A percentile compares a stretch with the other conserved stretches of the same genome.
Evolutionary conservation across 495 filamentous ascomycete species (phyloP).

Genomic region (Astrothelium macrocarpum): DNA sequence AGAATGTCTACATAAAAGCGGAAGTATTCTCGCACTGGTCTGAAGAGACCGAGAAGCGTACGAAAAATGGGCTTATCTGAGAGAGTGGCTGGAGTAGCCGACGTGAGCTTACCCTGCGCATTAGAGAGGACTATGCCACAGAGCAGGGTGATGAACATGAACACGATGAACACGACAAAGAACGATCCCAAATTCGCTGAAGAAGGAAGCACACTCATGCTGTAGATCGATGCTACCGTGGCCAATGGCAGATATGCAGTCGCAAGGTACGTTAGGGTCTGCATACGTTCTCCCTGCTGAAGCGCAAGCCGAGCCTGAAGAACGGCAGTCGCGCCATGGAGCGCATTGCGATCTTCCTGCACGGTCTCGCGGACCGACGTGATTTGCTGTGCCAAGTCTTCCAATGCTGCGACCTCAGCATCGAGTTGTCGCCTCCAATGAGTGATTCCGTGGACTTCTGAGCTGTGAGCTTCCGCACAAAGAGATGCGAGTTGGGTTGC

Average conservation of each 20-base stretch:
- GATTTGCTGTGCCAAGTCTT: background rate
- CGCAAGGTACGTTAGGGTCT: background rate
- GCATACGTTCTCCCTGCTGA: background rate
- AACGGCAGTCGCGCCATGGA: background rate
- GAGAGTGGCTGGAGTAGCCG: background rate
- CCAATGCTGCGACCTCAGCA: background rate
- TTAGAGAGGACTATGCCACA: background rate
- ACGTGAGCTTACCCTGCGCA: background rate
- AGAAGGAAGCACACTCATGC: background rate
- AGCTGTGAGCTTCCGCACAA: background rate
- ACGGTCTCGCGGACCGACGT: background rate
- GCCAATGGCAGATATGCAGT: background rate
- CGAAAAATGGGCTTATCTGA: too few species aligned
- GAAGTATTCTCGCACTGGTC: background rate
- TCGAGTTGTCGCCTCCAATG: background rate
- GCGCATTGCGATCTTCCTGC: background rate
- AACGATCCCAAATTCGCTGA: background rate
- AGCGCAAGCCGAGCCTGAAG: background rate
- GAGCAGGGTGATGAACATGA: background rate
- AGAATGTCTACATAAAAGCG: background rate
- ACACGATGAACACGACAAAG: background rate
- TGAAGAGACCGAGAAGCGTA: background rate
- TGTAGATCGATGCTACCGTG: background rate
- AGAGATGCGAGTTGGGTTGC: background rate
- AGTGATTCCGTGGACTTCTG: background rate